A percentile compares a stretch with the other conserved stretches of the same genome.
Evolutionary conservation across 306 rosid species (phyloP).

Genomic region (Leucaena leucocephala): DNA sequence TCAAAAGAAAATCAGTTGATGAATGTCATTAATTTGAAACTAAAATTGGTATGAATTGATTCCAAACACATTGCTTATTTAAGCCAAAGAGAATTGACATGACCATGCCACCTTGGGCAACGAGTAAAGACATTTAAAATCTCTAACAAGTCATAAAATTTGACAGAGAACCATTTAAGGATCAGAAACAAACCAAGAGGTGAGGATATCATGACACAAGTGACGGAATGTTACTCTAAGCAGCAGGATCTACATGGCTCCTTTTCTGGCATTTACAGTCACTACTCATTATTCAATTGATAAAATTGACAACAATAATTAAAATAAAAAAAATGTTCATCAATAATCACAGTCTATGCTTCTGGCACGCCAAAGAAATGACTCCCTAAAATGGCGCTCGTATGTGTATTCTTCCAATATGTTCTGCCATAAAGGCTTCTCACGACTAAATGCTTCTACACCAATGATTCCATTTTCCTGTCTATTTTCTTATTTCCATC

Average conservation of each 20-base stretch:
- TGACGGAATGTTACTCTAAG: not conserved
- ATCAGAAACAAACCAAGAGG: not conserved
- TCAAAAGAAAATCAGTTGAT: not conserved
- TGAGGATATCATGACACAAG: not conserved
- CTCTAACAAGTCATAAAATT: not conserved
- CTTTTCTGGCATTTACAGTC: constrained; percentile 1
- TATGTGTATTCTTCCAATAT: not conserved
- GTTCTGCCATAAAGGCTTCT: not conserved
- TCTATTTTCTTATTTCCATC: not conserved
- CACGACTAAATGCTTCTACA: not conserved
- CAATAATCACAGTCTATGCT: not conserved
- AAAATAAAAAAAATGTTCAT: not conserved
- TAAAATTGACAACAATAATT: not conserved
- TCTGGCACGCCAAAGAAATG: not conserved
- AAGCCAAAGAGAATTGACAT: not conserved
- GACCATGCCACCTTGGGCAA: not conserved
- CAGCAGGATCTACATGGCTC: constrained; percentile 9
- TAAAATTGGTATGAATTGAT: not conserved
- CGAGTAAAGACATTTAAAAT: not conserved
- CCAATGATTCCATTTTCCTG: not conserved
- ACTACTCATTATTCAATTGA: not conserved
- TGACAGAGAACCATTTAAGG: not conserved
- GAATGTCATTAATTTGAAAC: not conserved
- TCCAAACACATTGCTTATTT: not conserved
- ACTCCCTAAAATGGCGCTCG: not conserved